Evolutionary conservation across 352 stramenopile species (phyloP), one percentile per base, ranked within the genome.

Genomic region (Phytophthora vignae): DNA sequence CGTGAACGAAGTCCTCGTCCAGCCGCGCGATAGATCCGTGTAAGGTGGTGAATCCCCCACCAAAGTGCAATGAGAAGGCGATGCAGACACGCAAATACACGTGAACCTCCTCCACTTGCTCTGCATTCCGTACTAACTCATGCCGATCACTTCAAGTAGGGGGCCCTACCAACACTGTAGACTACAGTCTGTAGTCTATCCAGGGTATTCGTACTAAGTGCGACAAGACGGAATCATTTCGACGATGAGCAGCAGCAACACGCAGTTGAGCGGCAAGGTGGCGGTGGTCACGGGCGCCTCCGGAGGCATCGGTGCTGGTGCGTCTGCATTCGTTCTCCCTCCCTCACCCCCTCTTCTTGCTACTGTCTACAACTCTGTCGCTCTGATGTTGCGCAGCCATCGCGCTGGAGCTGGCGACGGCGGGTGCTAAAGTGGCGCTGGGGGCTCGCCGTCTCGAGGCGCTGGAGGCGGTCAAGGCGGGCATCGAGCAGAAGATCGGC

Each of bases 1-100:
- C n/a, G 85, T 97, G 49, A 98, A 97, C 73, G 89, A 94, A 65
- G 77, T 97, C 22, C 81, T 98, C 29, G 89, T 98, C 42, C 88
- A 98, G 67, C 87, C 91, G n/a, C 85, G 90, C 22, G 91, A 97
- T 69, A 86, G 96, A 65, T 81, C 82, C n/a, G 83, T 85, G 33
- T 90, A 83, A 27, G 38, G 38, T n/a, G 38, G 38, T 3, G 38
- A n/a, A 46, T 46, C 38, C 38, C n/a, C 14, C 38, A 25, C 44
- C n/a, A 50, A 25, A 50, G 14, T 9, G 44, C 44, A 50, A 14
- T 14, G 44, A 46, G 38, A 17, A 22, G 0, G 14, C 8, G 9
- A 22, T 50, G 14, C 42, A 49, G 21, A 44, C 38, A n/a, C 12
- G 38, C 38, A 44, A 15, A 44, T 17, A 44, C 38, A n/a, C 31